Evolutionary conservation across 192 early-diverging fungal species (phyloP), one percentile per base, ranked within the genome.

Genomic region (Podila horticola): DNA sequence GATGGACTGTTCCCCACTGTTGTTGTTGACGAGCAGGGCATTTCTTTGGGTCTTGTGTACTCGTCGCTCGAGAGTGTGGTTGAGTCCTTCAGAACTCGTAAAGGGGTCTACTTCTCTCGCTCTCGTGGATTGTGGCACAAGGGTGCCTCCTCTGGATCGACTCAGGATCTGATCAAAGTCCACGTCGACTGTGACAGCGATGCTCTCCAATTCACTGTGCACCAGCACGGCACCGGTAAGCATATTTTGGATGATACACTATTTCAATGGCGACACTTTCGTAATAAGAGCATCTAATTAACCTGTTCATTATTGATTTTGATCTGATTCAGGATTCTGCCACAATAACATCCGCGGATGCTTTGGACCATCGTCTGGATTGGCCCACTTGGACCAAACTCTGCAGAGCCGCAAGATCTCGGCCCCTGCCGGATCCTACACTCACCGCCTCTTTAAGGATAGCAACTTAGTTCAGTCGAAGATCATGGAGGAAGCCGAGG

Each of bases 401-500:
- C 81, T 98, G 45, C 86, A 87, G 30, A 82, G 79, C 51, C 92
- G 97, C 67, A 94, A 92, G 64, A 65, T 69, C 17, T 85, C 75
- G 41, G 94, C 97, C 5, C 96, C 97, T 1, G 85, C 83, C 58
- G 96, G 95, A n/a, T 97, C 96, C 15, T 99, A 98, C 84, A 98
- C 97, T 33, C 83, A 87, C 29, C 90, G 95, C 1, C 86, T 99
- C 55, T 99, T 98, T 74, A 86, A 92, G 45, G 95, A 98, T 74
- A 81, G 90, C 24, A 85, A 83, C 31, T 82, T 99, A 36, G 88
- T 99, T 33, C 84, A 89, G 60, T 90, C 96, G 66, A 99, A 99
- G 89, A 94, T 99, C 69, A 89, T 96, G 84, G 98, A 99, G 79
- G 97, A 98, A 84, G 98, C 98, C 2, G 88, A 92, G 12, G 98